Base-by-base conservation (phyloP, 371 early-diverging fungal species). In the Mortierella sp. region DNA sequence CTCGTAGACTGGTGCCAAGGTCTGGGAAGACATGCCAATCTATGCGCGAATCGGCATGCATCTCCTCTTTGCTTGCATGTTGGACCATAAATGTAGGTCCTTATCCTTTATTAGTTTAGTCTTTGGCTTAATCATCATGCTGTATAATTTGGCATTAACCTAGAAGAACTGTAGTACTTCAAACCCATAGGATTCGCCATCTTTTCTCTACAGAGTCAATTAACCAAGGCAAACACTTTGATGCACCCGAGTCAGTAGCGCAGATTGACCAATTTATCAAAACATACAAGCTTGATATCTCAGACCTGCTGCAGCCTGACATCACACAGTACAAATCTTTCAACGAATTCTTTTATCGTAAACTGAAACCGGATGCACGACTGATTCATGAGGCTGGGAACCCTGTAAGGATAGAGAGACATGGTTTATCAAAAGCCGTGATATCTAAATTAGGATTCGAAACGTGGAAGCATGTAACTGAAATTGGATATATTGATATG, bases 291-390 rank as follows among this genome's bases (percentile, higher is more conserved):
- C 64, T 89, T 35, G 83, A 86, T 42, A 76, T 88, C 70, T 69
- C 81, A 2, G 79, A 88, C 35, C 81, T 84, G 26, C 67, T 86
- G 13, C 66, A 83, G 29, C 88, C 90, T 0, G 75, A 83, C 31
- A 55, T 89, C 3, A 68, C 69, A 26, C 66, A 73, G 10, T 94
- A 90, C 72, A 57, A 68, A n/a, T 88, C 71, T 22, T 94, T 93
- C 34, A 95, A 94, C 72, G 89, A 93, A 58, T 95, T 95, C 72
- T 94, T 94, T 64, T 89, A 90, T 63, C 89, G 95, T 35, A 89
- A 89, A 45, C 84, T 94, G 51, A 85, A 89, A 40, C 88, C 90
- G 3, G 88, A 83, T 15, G 87, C 86, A 19, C 83, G 94, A 28
- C 84, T 86, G 0, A 72, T 90, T 45, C 85, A 86, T 2, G 76